Base-by-base conservation (phyloP, 2,329 filamentous ascomycete species). In the Hortaea sp. region DNA sequence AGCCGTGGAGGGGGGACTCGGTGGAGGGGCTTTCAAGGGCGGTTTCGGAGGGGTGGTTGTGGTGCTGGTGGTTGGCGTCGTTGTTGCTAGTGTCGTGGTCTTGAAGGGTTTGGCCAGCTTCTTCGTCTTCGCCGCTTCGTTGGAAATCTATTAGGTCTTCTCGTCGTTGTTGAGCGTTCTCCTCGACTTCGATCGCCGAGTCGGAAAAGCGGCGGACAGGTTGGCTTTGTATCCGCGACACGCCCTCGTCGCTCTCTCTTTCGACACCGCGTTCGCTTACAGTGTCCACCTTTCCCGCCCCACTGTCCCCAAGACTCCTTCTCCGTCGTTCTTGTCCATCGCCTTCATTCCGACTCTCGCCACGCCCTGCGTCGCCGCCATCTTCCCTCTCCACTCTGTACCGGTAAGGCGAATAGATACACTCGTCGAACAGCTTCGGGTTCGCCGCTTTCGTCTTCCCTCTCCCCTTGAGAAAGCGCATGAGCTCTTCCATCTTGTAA, bases 371-470 rank as follows among this genome's bases (percentile, higher is more conserved):
- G 9, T 35, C 9, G 9, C 32, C 32, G 7, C 32, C n/a, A 9
- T n/a, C 32, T 9, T 35, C 32, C 32, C n/a, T 9, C 4, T 35
- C 32, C 7, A 9, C n/a, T 39, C 51, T 73, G 64, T 95, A 95
- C 59, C 81, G 83, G 66, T 94, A 98, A 0, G 90, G 88, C 7
- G 90, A 88, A 68, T 98, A 98, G 56, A 98, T 88, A 66, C 92
- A 98, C 66, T 98, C 92, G 64, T 98, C 92, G 57, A 95, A 95
- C 48, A 92, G 70, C 66, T 95, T 97, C 1, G 92, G 90, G 49
- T 81, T 85, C 11, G 89, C 81, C 12, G 87, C 86, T 57, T 86
- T 79, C 30, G 79, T 78, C 65, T 85, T 87, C 40, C 79, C 77
- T 49, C 86, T 78, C 29, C 88, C 86, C 65, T 98, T 98, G 51